Percentiles rank a stretch among this genome's conserved stretches.
Conservation (phyloP, 164 flowering plant species). For the Malania oleifera region DNA sequence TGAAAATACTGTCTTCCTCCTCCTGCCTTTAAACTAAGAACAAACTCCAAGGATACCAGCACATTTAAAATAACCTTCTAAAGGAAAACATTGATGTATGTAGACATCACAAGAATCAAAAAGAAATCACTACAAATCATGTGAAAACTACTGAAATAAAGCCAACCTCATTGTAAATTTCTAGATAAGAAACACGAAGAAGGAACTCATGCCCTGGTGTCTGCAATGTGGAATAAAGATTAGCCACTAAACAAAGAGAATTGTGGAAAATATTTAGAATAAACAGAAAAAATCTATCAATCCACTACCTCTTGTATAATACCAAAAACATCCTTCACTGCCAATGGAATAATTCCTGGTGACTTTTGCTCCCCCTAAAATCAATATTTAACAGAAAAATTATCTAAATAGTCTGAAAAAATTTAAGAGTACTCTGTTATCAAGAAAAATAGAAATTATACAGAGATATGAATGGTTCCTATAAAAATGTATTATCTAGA, state of each 20-base stretch:
- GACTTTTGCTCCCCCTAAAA: slow-evolving; percentile 80
- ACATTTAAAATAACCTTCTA: too few relatives aligned
- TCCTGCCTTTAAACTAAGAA: too few relatives aligned
- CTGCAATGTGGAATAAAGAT: slow-evolving; percentile 30
- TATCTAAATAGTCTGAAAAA: slow-evolving; percentile 4
- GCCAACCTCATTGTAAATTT: slow-evolving; percentile 86
- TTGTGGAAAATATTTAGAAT: not conserved
- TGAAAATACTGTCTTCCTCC: too few relatives aligned
- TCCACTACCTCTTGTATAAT: slow-evolving; percentile 73
- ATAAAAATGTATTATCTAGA: too few relatives aligned
- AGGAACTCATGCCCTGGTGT: slow-evolving; percentile 74
- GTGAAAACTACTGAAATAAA: not conserved
- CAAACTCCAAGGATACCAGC: too few relatives aligned
- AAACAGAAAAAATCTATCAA: not conserved
- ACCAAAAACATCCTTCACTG: slow-evolving; percentile 79
- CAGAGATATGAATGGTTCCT: too few relatives aligned
- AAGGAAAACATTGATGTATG: too few relatives aligned
- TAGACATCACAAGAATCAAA: not conserved
- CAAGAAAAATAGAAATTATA: not conserved
- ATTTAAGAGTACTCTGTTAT: not conserved
- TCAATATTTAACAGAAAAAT: too few relatives aligned
- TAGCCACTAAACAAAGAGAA: not conserved
- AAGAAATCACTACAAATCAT: slow-evolving; percentile 3
- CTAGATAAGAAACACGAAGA: slow-evolving; percentile 84
- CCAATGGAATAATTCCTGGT: slow-evolving; percentile 78